phyloP scores from a whole-genome alignment of 306 rosid genomes.

The Cucumis sativus region DNA sequence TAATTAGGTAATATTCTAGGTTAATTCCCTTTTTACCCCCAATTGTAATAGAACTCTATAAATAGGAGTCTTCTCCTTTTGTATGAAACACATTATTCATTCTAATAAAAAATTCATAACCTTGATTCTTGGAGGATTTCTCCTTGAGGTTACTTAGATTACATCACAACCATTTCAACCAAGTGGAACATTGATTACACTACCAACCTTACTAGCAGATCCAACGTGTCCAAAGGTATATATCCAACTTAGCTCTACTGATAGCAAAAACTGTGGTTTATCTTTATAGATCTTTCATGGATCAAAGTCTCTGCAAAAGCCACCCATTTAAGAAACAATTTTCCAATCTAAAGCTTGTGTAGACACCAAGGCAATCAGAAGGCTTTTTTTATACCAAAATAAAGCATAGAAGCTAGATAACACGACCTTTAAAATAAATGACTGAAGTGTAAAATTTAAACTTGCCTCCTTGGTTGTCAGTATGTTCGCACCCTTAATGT shows the following conservation, averaged over 20 bases:
- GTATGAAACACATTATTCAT: too few species aligned
- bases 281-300: background rate
- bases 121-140: too few species aligned
- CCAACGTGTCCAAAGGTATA: background rate
- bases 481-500: constrained; percentile 97
- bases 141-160: too few species aligned
- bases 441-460: background rate
- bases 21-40: too few species aligned
- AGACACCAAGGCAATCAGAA: background rate
- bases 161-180: background rate
- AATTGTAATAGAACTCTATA: too few species aligned
- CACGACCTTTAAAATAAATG: background rate
- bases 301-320: background rate
- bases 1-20: too few species aligned
- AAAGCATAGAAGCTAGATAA: background rate
- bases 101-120: too few species aligned
- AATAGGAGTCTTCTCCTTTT: too few species aligned
- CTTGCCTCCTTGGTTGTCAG: constrained; percentile 93
- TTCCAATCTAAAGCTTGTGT: background rate
- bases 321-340: background rate
- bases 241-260: background rate
- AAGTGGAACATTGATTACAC: background rate
- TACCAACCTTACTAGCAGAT: background rate
- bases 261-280: background rate
- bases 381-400: background rate